Base-by-base conservation (phyloP, 805 yeast species). In the Myxozyma udenii region DNA sequence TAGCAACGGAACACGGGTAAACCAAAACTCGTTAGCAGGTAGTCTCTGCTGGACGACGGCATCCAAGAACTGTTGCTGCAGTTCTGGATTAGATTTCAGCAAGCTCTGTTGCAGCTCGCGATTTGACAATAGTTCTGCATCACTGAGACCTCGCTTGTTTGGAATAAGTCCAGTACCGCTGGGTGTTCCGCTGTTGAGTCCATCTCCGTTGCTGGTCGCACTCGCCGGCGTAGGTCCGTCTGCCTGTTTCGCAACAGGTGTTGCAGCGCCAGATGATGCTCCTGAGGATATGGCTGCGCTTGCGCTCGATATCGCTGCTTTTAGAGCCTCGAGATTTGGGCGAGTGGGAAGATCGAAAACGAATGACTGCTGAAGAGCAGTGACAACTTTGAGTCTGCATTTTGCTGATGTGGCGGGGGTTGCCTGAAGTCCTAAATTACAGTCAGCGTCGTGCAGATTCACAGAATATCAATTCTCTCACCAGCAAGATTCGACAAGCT, bases 1-100 rank as follows among this genome's bases (percentile, higher is more conserved):
- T 49, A 93, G 69, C 23, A 85, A 74, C 61, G 87, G 87, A 2
- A 61, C 33, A 24, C 64, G 48, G 12, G 59, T 49, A 16, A 58
- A 30, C 64, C 64, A 61, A 35, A 61, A 61, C 61, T 89, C 88
- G 36, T 78, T 79, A 0, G 95, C 87, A 3, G 87, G 83, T 12
- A 61, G 50, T 6, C 49, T 36, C 41, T 91, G 70, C 16, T 87
- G 85, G 7, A 89, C 87, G 4, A 93, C 97, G 0, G 96, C 84
- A 53, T 87, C 95, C 43, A 90, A 83, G 66, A 93, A 93, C 1
- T 85, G 81, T 51, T 79, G 77, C 73, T 87, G 80, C 48, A 93
- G 72, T 6, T 71, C 71, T 44, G 83, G 78, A 63, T 89, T 85
- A 53, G 84, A 85, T 50, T 81, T 73, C 24, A 93, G 72, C 18